These are phyloP conservation scores for Starmerella floricola DNA, from an alignment of 805 yeast genomes.

Conservation along the genomic window DNA sequence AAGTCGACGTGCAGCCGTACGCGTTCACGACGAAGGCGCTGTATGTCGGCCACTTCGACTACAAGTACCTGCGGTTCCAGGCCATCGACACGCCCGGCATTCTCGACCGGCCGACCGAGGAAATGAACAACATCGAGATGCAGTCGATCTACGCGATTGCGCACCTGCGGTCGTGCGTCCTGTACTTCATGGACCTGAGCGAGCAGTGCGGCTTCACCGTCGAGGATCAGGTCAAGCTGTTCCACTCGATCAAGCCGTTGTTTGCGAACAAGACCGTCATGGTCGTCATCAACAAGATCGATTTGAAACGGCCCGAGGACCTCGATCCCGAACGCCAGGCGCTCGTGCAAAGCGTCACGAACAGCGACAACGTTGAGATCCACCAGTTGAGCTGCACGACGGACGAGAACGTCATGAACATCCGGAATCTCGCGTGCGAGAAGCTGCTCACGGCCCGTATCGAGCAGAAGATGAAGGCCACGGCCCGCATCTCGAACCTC, in stretches of 20 bases:
- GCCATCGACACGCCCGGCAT: slow-evolving; percentile 99
- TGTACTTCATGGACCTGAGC: slow-evolving; percentile 95
- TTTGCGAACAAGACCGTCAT: slow-evolving; percentile 94
- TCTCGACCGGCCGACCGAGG: slow-evolving; percentile 96
- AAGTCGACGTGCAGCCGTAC: slow-evolving; percentile 98
- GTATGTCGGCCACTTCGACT: slow-evolving; percentile 97
- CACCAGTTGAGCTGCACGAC: slow-evolving; percentile 88
- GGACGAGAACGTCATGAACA: slow-evolving; percentile 90
- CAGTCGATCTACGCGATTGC: slow-evolving; percentile 98
- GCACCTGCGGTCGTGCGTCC: slow-evolving; percentile 88
- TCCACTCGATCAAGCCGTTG: slow-evolving; percentile 92
- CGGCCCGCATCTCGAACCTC: slow-evolving; percentile 76
- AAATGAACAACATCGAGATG: slow-evolving; percentile 99
- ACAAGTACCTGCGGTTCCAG: slow-evolving; percentile 93
- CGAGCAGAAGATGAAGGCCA: slow-evolving; percentile 90
- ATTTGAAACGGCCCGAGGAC: slow-evolving; percentile 76
- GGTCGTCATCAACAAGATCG: slow-evolving; percentile 92
- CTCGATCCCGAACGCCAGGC: slow-evolving; percentile 63
- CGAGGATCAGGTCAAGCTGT: slow-evolving; percentile 93
- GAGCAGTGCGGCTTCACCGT: slow-evolving; percentile 98
- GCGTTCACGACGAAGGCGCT: slow-evolving; percentile 97
- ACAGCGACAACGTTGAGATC: slow-evolving; percentile 67
- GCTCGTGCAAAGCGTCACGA: slow-evolving; percentile 49
- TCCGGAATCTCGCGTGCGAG: slow-evolving; percentile 94
- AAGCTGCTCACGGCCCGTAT: slow-evolving; percentile 88